These are phyloP conservation scores for Dothidotthia symphoricarpi DNA, from an alignment of 2,329 filamentous ascomycete genomes.

Conservation along the genomic window DNA sequence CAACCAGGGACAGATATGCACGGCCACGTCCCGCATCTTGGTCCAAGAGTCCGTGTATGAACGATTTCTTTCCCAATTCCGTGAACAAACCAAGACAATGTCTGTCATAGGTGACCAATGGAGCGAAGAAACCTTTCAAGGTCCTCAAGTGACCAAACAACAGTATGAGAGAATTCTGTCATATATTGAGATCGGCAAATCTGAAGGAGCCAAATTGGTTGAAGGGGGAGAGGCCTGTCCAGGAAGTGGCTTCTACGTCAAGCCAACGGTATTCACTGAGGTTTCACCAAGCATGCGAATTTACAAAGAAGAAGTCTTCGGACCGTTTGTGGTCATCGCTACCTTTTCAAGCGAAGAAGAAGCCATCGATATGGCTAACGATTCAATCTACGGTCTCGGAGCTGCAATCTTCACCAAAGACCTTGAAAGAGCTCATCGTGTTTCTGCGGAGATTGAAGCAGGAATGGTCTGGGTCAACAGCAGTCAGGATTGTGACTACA, in stretches of 20 bases:
- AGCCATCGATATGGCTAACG: slow-evolving; percentile 8
- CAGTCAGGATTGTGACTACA: slow-evolving; percentile 41
- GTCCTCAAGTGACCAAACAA: slow-evolving; percentile 47
- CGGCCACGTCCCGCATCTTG: slow-evolving; percentile 54
- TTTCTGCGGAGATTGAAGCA: slow-evolving; percentile 48
- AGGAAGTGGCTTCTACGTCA: slow-evolving; percentile 34
- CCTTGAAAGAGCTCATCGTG: slow-evolving; percentile 35
- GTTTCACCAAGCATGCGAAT: slow-evolving; percentile 11
- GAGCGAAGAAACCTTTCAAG: slow-evolving; percentile 44
- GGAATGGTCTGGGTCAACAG: slow-evolving; percentile 55
- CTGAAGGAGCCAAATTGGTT: slow-evolving; percentile 51
- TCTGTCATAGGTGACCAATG: slow-evolving; percentile 37
- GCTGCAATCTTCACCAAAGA: slow-evolving; percentile 54
- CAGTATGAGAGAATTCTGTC: slow-evolving; percentile 47
- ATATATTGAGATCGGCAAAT: slow-evolving; percentile 46
- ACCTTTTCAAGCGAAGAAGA: slow-evolving; percentile 10
- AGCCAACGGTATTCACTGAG: slow-evolving; percentile 38
- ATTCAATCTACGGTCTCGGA: slow-evolving; percentile 42
- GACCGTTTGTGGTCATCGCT: slow-evolving; percentile 7
- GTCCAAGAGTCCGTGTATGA: slow-evolving; percentile 58
- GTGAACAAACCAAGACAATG: slow-evolving; percentile 40
- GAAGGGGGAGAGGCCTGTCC: slow-evolving; percentile 47
- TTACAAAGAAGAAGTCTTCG: slow-evolving; percentile 9
- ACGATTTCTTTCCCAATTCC: slow-evolving; percentile 56
- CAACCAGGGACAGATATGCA: slow-evolving; percentile 58